Base-by-base conservation (phyloP, 192 early-diverging fungal species). In the Thoreauomyces humboldtii region DNA sequence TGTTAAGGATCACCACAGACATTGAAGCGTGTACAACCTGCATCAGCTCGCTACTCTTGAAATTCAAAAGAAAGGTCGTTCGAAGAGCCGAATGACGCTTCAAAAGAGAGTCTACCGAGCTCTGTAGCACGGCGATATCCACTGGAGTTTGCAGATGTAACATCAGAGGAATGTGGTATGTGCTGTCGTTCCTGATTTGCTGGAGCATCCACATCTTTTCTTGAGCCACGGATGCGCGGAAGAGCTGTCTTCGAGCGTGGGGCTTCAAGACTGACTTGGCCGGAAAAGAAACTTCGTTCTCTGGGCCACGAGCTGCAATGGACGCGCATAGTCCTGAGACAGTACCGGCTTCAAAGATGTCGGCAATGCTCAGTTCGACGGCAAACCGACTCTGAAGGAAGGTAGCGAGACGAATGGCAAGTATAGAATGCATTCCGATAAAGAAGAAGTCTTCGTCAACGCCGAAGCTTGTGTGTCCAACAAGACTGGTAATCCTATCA, bases 141-240 rank as follows among this genome's bases (percentile, higher is more conserved):
- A 56, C 11, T 12, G 31, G 32, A 25, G 24, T 14, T 17, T 28
- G 25, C 14, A 56, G 27, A 14, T 28, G 19, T 21, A 32, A 15
- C 14, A 56, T 22, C 54, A 25, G 11, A 34, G 31, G 31, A 28
- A 56, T 33, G 28, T 56, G 19, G 32, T 56, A 56, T 7, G 54
- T 56, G 24, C 54, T 33, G 31, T 56, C 54, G 14, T 32, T 56
- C 9, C 21, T 14, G 14, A 32, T 56, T 21, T 56, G 54, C 54
- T 56, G 54, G 12, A 28, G 19, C 33, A 56, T 27, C 54, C 54
- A 56, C 54, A 56, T 56, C 14, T 28, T 17, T 32, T 56, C 9
- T 56, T 56, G 54, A 21, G 54, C 33, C 7, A 21, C 24, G 7
- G 54, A 56, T 14, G 54, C 54, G 7, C 27, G 54, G 31, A 56